Base-by-base conservation (phyloP, 2,329 filamentous ascomycete genomes). In the Epichloe typhina region DNA sequence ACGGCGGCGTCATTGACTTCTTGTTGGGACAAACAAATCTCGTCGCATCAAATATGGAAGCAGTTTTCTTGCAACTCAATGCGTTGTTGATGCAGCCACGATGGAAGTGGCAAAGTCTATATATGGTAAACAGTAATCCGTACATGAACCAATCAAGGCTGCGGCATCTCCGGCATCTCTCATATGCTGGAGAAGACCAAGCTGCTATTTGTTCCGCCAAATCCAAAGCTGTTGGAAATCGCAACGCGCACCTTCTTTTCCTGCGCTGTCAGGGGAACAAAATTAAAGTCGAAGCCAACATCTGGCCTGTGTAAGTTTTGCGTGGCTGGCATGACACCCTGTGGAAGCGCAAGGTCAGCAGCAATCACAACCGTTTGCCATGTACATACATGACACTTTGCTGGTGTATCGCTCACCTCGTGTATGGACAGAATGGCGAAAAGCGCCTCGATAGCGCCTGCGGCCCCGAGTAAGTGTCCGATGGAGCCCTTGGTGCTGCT, bases 151-250 rank as follows among this genome's bases (percentile, higher is more conserved):
- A 31, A 31, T 11, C 26, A 31, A 31, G 26, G 8, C 26, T 31
- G 26, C 8, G 26, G 3, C 26, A 8, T 17, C 17, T 17, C 17
- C 17, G 17, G 17, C 17, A 17, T 46, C 6, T 9, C 9, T 31
- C 26, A 49, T 35, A 52, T 4, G 21, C 57, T 64, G 7, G 76
- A 76, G 60, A 97, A 91, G 49, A 89, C 89, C 38, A 98, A 71
- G 50, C 82, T 89, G 41, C 91, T 90, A 69, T 98, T 98, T 1
- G 91, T 97, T 15, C 93, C 93, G 11, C 93, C 93, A 70, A 98
- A 98, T 0, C 93, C 93, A 69, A 98, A 98, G 64, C 91, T 97
- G 62, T 98, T 98, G 3, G 88, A 93, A 52, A 98, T 60, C 5
- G 86, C 87, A 21, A 91, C 83, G 52, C 80, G 71, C 11, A 97